Percentiles rank a stretch among this genome's conserved stretches.
These are phyloP conservation scores for Coccinonectria pachysandricola DNA, from an alignment of 2,329 filamentous ascomycete species.

Conservation along the genomic window DNA sequence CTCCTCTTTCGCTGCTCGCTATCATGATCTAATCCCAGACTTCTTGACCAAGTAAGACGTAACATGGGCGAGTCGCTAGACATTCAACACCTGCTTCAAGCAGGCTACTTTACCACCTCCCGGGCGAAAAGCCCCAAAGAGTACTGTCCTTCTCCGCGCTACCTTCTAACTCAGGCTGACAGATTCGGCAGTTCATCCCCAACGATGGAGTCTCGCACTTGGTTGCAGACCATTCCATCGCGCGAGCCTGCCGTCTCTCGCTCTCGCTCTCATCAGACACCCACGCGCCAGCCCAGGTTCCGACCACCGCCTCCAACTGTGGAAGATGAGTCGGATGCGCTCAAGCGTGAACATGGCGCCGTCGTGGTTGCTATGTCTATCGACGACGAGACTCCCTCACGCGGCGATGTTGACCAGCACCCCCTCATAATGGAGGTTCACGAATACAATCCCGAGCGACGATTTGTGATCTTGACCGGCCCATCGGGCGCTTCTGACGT, in stretches of 20 bases:
- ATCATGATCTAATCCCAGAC: slow-evolving; percentile 14
- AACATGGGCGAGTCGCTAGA: slow-evolving; percentile 35
- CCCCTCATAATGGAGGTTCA: slow-evolving; percentile 55
- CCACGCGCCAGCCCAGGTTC: slow-evolving; percentile 15
- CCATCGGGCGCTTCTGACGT: slow-evolving; percentile 15
- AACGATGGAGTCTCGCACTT: slow-evolving; percentile 9
- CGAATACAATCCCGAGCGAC: slow-evolving; percentile 50
- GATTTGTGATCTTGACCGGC: slow-evolving; percentile 49
- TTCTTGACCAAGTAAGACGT: slow-evolving; percentile 11
- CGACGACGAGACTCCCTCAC: slow-evolving; percentile 47
- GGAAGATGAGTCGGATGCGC: slow-evolving; percentile 56
- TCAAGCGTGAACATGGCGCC: slow-evolving; percentile 49
- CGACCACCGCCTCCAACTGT: slow-evolving; percentile 54
- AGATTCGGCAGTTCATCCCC: slow-evolving; percentile 12
- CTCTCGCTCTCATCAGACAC: slow-evolving; percentile 8
- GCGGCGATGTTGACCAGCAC: slow-evolving; percentile 58
- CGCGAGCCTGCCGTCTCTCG: slow-evolving; percentile 10
- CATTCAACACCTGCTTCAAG: slow-evolving; percentile 36
- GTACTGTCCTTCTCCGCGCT: slow-evolving; percentile 12
- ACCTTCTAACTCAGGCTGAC: slow-evolving; percentile 7
- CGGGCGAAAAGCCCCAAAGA: slow-evolving; percentile 25
- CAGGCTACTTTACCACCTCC: slow-evolving; percentile 40
- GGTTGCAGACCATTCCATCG: slow-evolving; percentile 10
- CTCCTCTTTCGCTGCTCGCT: slow-evolving; percentile 5
- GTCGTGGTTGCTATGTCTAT: slow-evolving; percentile 11